Conservation (phyloP, 1,284 basidiomycete species). For the Amylostereum areolatum region DNA sequence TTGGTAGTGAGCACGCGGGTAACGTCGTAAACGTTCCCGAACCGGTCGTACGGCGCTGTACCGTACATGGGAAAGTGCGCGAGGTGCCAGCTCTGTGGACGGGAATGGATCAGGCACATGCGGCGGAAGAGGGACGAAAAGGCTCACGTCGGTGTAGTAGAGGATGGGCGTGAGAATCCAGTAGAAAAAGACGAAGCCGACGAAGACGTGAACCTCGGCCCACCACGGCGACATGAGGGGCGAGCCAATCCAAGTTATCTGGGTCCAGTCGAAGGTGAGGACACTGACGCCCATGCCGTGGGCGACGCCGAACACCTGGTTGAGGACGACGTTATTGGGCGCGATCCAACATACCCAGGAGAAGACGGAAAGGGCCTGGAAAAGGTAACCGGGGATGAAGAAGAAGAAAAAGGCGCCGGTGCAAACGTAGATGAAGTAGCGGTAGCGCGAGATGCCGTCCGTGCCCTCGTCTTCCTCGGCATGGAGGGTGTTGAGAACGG, state of each 20-base stretch:
- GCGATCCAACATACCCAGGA: conserved; percentile 93
- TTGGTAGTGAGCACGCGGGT: conserved; percentile 57
- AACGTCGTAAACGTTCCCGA: conserved; percentile 76
- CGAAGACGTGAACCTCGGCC: conserved; percentile 88
- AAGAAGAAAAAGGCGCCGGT: conserved; percentile 72
- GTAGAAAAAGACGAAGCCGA: conserved; percentile 85
- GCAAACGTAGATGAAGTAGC: conserved; percentile 72
- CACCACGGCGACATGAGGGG: conserved; percentile 97
- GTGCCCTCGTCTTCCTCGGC: conserved; percentile 81
- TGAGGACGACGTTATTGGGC: conserved; percentile 78
- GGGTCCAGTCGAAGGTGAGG: conserved; percentile 93
- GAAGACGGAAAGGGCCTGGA: conserved; percentile 81
- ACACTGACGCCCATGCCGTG: conserved; percentile 86
- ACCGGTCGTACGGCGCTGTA: conserved; percentile 76
- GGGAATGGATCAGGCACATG: background rate
- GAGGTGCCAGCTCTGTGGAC: conserved; percentile 68
- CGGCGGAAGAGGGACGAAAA: conserved; percentile 4
- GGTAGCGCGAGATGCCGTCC: conserved; percentile 71
- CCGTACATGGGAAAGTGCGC: conserved; percentile 83
- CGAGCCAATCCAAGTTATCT: conserved; percentile 86
- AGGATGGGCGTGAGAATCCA: conserved; percentile 87
- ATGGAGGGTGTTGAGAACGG: conserved; percentile 92
- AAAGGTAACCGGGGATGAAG: conserved; percentile 89
- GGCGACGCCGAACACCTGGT: conserved; percentile 86
- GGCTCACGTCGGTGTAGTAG: conserved; percentile 85